Evolutionary conservation across 305 asterid genomes (phyloP).

Genomic region (Vinca major): DNA sequence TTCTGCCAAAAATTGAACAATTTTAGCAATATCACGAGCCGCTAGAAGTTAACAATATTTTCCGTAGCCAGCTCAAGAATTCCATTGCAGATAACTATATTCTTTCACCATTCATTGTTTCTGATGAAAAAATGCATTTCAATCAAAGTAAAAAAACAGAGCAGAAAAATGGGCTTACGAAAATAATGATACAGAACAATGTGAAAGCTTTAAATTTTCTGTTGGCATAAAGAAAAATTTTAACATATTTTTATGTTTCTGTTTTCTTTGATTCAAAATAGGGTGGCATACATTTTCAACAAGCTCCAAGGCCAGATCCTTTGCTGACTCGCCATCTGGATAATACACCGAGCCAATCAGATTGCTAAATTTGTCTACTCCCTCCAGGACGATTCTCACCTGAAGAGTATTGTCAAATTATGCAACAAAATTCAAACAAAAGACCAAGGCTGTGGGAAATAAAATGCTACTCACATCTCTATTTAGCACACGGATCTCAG

Average conservation of each 20-base stretch:
- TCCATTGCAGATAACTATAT: background rate
- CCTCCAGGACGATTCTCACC: constrained; percentile 95
- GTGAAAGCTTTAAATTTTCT: background rate
- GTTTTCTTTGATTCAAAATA: background rate
- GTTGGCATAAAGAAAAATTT: background rate
- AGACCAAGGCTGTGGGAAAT: constrained; percentile 1
- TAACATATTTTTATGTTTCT: background rate
- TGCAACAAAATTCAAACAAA: background rate
- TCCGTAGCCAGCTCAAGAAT: background rate
- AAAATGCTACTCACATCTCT: constrained; percentile 63
- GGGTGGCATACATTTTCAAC: constrained; percentile 58
- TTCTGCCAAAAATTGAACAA: background rate
- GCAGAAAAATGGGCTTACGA: background rate
- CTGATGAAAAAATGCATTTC: background rate
- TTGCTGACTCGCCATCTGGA: constrained; percentile 81
- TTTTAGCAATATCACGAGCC: background rate
- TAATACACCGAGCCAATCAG: constrained; percentile 82
- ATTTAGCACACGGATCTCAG: constrained; percentile 85
- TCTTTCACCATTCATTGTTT: background rate
- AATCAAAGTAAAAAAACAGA: background rate
- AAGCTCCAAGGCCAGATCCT: constrained; percentile 87
- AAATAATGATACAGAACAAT: background rate
- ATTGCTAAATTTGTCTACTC: constrained; percentile 89
- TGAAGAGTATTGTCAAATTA: constrained; percentile 28
- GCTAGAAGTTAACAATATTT: background rate